Conservation (phyloP, 2,329 filamentous ascomycete species). For the Alternaria sp. region DNA sequence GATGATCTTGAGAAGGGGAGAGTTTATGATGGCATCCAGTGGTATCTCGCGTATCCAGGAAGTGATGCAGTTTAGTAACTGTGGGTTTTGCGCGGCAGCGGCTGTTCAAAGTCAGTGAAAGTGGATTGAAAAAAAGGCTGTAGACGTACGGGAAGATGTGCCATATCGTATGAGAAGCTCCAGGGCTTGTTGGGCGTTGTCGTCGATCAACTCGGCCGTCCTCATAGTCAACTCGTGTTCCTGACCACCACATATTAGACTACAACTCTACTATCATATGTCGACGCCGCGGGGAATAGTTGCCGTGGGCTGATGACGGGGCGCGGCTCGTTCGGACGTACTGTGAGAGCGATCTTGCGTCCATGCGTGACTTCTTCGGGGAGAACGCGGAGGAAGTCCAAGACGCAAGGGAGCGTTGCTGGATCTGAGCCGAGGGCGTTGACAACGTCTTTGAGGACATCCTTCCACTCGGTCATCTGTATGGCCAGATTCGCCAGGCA, state of each 20-base stretch:
- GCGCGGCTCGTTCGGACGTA: constrained; percentile 72
- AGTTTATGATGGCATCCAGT: constrained; percentile 80
- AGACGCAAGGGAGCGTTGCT: constrained; percentile 81
- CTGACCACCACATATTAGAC: constrained; percentile 60
- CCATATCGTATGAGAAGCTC: constrained; percentile 87
- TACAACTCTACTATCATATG: constrained; percentile 46
- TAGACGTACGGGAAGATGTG: constrained; percentile 79
- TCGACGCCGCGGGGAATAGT: constrained; percentile 37
- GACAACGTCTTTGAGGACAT: constrained; percentile 84
- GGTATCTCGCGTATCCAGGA: constrained; percentile 97
- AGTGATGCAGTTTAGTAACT: constrained; percentile 91
- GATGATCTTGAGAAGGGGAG: constrained; percentile 80
- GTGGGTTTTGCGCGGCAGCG: constrained; percentile 81
- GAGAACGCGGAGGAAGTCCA: constrained; percentile 95
- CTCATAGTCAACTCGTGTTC: constrained; percentile 91
- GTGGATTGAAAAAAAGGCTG: not conserved
- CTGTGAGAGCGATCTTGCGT: constrained; percentile 98
- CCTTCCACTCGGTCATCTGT: constrained; percentile 94
- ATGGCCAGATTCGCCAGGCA: constrained; percentile 94
- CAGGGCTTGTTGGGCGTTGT: constrained; percentile 89
- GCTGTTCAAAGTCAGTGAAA: constrained; percentile 49
- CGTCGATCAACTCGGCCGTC: constrained; percentile 86
- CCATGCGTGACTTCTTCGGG: constrained; percentile 99
- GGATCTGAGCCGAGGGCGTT: constrained; percentile 76
- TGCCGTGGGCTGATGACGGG: constrained; percentile 48